phyloP scores from a whole-genome alignment of 345 rosid genomes.

The Conringia planisiliqua region DNA sequence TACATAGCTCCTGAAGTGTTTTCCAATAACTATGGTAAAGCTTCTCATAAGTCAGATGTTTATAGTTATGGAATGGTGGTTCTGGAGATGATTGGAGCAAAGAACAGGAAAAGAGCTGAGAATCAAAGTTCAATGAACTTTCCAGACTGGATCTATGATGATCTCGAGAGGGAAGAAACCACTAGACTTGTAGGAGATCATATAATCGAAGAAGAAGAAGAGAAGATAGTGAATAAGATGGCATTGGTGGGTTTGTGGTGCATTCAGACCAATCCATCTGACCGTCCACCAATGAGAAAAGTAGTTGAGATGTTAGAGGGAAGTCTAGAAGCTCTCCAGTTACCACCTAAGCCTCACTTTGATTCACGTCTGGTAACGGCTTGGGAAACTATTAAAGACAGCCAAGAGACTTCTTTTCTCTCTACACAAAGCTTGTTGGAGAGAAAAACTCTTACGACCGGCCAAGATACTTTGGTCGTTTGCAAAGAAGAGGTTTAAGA shows the following conservation, averaged over 20 bases:
- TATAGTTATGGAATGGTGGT: slow-evolving; percentile 41
- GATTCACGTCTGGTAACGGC: background rate
- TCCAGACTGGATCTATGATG: slow-evolving; percentile 30
- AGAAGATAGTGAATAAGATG: slow-evolving; percentile 22
- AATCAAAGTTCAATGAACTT: slow-evolving; percentile 13
- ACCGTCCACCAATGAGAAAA: slow-evolving; percentile 33
- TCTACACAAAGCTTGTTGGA: slow-evolving; percentile 1
- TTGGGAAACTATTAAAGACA: background rate
- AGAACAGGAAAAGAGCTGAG: background rate
- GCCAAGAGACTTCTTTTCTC: background rate
- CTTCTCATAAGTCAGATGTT: slow-evolving; percentile 40
- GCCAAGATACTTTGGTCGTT: background rate
- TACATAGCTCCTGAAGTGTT: slow-evolving; percentile 45
- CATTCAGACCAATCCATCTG: slow-evolving; percentile 29
- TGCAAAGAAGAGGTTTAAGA: background rate
- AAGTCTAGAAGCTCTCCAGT: slow-evolving; percentile 18
- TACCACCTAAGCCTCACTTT: slow-evolving; percentile 39
- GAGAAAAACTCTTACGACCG: background rate
- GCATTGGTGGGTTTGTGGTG: slow-evolving; percentile 39
- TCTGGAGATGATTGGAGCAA: slow-evolving; percentile 29
- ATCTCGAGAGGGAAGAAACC: slow-evolving; percentile 11
- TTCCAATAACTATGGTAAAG: slow-evolving; percentile 35
- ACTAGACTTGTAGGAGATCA: background rate
- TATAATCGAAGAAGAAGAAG: slow-evolving; percentile 9
- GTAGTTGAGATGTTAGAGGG: slow-evolving; percentile 43